Conservation (phyloP, 192 early-diverging fungal genomes). For the Oehlia diaphana region DNA sequence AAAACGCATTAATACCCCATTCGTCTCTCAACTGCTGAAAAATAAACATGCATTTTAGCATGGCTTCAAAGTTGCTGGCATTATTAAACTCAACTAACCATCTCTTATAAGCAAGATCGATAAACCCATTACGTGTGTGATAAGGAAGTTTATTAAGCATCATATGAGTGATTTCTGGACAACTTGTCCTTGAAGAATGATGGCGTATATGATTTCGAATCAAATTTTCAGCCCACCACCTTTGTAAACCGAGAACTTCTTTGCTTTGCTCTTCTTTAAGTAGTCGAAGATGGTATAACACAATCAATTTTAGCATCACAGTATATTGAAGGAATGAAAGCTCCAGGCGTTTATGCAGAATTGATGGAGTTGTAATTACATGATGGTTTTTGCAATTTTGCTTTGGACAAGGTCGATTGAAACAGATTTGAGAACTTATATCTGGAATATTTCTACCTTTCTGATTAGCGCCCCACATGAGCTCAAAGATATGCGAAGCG, state of each 20-base stretch:
- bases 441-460: constrained; percentile 1
- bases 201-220: not conserved
- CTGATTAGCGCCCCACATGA: not conserved
- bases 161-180: not conserved
- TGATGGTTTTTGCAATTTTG: constrained; percentile 4
- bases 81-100: not conserved
- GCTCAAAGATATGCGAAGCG: not conserved
- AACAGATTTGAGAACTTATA: constrained; percentile 8
- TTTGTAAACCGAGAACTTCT: not conserved
- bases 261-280: constrained; percentile 4
- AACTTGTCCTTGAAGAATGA: constrained; percentile 1
- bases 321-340: constrained; percentile 17
- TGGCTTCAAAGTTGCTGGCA: constrained; percentile 33
- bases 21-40: constrained; percentile 5
- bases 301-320: not conserved
- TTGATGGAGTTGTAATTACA: not conserved
- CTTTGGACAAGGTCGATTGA: not conserved
- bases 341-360: not conserved
- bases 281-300: not conserved
- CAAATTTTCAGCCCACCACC: not conserved
- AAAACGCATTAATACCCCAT: not conserved
- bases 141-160: not conserved
- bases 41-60: constrained; percentile 35
- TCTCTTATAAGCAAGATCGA: not conserved
- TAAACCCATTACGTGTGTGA: not conserved